These are phyloP conservation scores for Paecilomyces niveus DNA, from an alignment of 2,329 filamentous ascomycete genomes.

Conservation along the genomic window DNA sequence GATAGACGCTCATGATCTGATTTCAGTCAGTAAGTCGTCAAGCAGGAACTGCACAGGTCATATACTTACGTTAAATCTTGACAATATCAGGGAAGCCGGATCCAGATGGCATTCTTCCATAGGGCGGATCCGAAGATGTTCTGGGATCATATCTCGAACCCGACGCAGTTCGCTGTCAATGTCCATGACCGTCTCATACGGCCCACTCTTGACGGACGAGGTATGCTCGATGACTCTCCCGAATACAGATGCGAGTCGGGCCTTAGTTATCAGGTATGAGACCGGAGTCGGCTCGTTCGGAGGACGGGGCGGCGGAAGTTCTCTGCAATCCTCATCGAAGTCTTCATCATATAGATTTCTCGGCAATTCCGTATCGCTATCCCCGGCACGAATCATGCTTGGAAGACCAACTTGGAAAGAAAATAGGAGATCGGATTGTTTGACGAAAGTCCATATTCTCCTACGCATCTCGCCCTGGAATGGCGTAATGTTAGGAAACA, in stretches of 20 bases:
- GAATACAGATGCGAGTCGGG: slow-evolving; percentile 35
- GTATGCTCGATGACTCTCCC: slow-evolving; percentile 38
- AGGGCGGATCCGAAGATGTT: slow-evolving; percentile 68
- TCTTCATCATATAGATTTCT: slow-evolving; percentile 60
- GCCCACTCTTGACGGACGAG: slow-evolving; percentile 34
- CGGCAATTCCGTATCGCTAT: slow-evolving; percentile 56
- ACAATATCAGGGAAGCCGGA: slow-evolving; percentile 62
- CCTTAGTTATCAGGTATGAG: slow-evolving; percentile 44
- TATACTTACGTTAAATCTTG: slow-evolving; percentile 59
- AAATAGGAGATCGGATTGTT: slow-evolving; percentile 57
- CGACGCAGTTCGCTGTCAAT: slow-evolving; percentile 53
- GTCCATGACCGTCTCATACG: slow-evolving; percentile 57
- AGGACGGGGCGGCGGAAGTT: slow-evolving; percentile 52
- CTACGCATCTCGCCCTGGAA: slow-evolving; percentile 56
- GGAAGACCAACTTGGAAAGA: slow-evolving; percentile 63
- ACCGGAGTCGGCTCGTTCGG: slow-evolving; percentile 52
- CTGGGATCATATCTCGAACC: slow-evolving; percentile 60
- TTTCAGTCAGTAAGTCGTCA: slow-evolving; percentile 6
- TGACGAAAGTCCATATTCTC: slow-evolving; percentile 42
- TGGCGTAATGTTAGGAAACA: slow-evolving; percentile 51
- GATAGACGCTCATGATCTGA: slow-evolving; percentile 69
- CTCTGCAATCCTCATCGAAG: slow-evolving; percentile 49
- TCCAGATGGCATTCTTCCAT: slow-evolving; percentile 70
- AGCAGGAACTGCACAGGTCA: not conserved
- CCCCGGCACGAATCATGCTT: slow-evolving; percentile 56